These are phyloP conservation scores for Calycina marina DNA, from an alignment of 2,329 filamentous ascomycete genomes.

Conservation along the genomic window DNA sequence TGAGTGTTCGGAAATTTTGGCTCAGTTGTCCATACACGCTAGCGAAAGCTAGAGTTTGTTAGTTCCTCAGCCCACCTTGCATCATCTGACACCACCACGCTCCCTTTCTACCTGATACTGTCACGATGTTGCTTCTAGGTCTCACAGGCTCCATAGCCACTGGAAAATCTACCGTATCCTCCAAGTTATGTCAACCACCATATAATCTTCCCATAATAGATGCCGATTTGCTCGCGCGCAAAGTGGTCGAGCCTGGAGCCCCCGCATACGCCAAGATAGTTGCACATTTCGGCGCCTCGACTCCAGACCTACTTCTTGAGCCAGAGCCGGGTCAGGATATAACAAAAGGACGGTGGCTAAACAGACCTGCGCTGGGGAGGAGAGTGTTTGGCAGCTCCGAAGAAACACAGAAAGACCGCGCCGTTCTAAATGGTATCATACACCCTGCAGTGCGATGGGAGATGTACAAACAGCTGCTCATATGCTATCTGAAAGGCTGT, in stretches of 20 bases:
- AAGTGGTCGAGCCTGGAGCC: slow-evolving; percentile 89
- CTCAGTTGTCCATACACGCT: too few species aligned
- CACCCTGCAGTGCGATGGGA: slow-evolving; percentile 78
- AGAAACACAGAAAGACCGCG: slow-evolving; percentile 55
- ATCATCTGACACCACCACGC: background rate
- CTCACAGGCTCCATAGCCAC: slow-evolving; percentile 96
- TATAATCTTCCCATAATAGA: slow-evolving; percentile 86
- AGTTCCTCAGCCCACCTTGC: too few species aligned
- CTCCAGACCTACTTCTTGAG: slow-evolving; percentile 66
- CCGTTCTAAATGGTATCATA: slow-evolving; percentile 74
- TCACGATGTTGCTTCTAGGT: slow-evolving; percentile 76
- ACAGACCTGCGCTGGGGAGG: slow-evolving; percentile 70
- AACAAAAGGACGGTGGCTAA: slow-evolving; percentile 57
- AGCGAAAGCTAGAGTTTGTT: too few species aligned
- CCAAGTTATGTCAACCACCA: slow-evolving; percentile 62
- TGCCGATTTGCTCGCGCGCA: slow-evolving; percentile 79
- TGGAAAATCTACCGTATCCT: slow-evolving; percentile 91
- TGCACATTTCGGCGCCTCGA: slow-evolving; percentile 63
- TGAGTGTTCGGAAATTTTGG: too few species aligned
- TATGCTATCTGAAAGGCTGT: slow-evolving; percentile 56
- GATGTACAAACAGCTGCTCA: slow-evolving; percentile 61
- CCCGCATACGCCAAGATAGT: slow-evolving; percentile 72
- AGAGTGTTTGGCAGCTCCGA: slow-evolving; percentile 73
- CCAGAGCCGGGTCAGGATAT: slow-evolving; percentile 38
- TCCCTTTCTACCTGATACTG: background rate